A percentile compares a stretch with the other conserved stretches of the same genome.
phyloP scores from a whole-genome alignment of 108 stramenopile genomes.

The Fragilariopsis cylindrus region DNA sequence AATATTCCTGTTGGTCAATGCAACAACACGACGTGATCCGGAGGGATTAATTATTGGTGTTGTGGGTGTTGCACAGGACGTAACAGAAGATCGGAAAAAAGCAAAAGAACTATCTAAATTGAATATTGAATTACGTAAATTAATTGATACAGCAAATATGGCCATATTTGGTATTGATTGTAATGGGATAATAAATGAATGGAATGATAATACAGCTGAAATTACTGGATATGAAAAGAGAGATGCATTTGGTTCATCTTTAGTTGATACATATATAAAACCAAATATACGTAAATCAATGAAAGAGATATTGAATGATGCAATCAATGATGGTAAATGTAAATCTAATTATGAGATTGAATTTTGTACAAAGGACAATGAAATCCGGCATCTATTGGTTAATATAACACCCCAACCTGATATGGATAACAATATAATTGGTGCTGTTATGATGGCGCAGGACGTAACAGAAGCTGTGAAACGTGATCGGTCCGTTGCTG shows the following conservation, averaged over 20 bases:
- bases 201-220: conserved; percentile 70
- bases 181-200: conserved; percentile 60
- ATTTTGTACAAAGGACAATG: conserved; percentile 44
- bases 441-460: conserved; percentile 76
- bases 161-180: conserved; percentile 75
- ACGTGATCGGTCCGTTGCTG: conserved; percentile 56
- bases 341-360: conserved; percentile 75
- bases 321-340: conserved; percentile 52
- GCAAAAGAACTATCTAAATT: conserved; percentile 53
- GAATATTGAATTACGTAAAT: conserved; percentile 52
- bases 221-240: conserved; percentile 65
- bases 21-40: conserved; percentile 62
- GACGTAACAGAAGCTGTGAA: conserved; percentile 74
- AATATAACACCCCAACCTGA: conserved; percentile 76
- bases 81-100: conserved; percentile 63
- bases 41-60: conserved; percentile 58
- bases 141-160: conserved; percentile 76
- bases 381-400: conserved; percentile 57
- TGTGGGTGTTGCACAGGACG: conserved; percentile 67
- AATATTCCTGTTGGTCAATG: conserved; percentile 58
- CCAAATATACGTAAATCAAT: conserved; percentile 41
- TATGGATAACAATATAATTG: conserved; percentile 58
- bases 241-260: conserved; percentile 56
- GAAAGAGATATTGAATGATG: conserved; percentile 54
- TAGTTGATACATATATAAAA: conserved; percentile 55